Evolutionary conservation across 306 rosid genomes (phyloP).

Genomic region (Pyrus pyrifolia): DNA sequence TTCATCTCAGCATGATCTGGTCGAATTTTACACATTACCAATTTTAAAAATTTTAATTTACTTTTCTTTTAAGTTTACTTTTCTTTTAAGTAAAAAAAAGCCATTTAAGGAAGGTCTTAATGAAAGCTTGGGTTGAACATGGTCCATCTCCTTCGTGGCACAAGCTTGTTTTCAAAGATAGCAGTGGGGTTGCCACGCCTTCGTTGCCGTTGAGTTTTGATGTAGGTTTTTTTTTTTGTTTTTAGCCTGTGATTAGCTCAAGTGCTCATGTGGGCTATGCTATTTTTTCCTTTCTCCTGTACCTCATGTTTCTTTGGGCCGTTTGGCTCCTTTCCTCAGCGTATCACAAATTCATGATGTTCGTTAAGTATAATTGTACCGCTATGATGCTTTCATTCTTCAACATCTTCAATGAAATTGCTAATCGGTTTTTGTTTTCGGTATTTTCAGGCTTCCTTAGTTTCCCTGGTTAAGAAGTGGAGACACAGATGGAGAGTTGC

Average conservation of each 20-base stretch:
- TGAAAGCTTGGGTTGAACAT: not conserved
- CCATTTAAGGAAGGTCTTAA: no score
- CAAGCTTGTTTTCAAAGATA: not conserved
- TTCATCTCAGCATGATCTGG: not conserved
- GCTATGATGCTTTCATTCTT: not conserved
- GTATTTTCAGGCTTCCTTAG: not conserved
- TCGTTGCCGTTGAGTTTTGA: no score
- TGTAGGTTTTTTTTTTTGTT: not conserved
- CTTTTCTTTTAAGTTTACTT: no score
- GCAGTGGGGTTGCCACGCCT: not conserved
- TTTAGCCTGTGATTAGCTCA: not conserved
- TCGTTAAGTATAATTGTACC: not conserved
- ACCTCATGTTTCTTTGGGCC: no score
- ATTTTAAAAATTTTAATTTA: no score
- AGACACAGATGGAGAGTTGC: not conserved
- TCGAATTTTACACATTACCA: not conserved
- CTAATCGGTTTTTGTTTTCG: not conserved
- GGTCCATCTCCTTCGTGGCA: not conserved
- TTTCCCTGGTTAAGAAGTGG: not conserved
- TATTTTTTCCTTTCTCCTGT: no score
- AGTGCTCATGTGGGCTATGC: no score
- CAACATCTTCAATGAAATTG: not conserved
- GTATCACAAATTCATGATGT: not conserved
- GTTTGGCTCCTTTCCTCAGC: no score
- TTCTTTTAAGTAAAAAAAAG: no score